Conservation (phyloP, 73 alveolate genomes). For the Tetrahymena malaccensis region DNA sequence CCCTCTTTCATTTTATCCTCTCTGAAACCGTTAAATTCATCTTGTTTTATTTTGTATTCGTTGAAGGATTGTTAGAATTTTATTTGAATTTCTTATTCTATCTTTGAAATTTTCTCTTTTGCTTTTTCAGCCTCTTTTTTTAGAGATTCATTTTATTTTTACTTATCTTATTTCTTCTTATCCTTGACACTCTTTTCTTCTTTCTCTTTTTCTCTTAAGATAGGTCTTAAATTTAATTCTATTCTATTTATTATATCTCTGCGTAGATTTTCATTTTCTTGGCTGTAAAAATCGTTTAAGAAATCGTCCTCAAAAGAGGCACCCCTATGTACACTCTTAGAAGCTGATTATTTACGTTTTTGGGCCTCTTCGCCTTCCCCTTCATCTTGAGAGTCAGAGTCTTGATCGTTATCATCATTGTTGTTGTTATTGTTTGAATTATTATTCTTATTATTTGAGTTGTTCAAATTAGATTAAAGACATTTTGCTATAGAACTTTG, state of each 20-base stretch:
- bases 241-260: neutral
- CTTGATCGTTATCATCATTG: neutral
- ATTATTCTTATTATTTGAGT: neutral
- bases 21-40: neutral
- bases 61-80: neutral
- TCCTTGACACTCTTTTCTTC: neutral
- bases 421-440: neutral
- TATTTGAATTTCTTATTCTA: neutral
- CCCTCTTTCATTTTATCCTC: neutral
- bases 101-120: neutral
- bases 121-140: neutral
- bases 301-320: neutral
- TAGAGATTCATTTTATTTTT: neutral
- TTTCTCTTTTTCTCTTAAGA: neutral
- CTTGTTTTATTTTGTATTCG: neutral
- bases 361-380: neutral
- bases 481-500: neutral
- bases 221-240: neutral
- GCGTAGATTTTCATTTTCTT: neutral
- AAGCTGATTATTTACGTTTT: neutral
- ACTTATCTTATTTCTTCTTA: neutral
- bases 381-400: neutral
- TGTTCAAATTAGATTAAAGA: neutral
- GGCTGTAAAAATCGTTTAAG: neutral
- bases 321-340: neutral